These are phyloP conservation scores for Botrytis medusae DNA, from an alignment of 2,329 filamentous ascomycete genomes.

Conservation along the genomic window DNA sequence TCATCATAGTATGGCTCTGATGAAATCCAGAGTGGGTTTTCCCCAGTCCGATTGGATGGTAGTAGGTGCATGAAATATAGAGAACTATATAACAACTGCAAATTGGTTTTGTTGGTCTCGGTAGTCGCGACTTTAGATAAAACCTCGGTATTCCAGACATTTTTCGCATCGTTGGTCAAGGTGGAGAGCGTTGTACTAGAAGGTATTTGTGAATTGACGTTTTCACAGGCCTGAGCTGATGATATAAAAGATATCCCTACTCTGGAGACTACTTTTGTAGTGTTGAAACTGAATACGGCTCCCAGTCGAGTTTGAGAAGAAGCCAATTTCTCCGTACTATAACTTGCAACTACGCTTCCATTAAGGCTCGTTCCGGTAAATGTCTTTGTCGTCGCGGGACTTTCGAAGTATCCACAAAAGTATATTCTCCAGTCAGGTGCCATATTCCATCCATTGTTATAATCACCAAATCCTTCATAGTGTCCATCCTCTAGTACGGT, in stretches of 20 bases:
- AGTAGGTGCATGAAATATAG: constrained; percentile 51
- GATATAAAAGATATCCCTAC: constrained; percentile 54
- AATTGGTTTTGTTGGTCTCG: constrained; percentile 54
- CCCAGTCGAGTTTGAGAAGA: constrained; percentile 43
- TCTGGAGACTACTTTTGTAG: constrained; percentile 47
- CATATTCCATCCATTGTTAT: constrained; percentile 67
- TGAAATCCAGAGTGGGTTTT: constrained; percentile 65
- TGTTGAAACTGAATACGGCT: constrained; percentile 48
- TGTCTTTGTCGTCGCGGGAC: constrained; percentile 50
- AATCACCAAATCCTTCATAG: constrained; percentile 61
- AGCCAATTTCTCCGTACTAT: constrained; percentile 36
- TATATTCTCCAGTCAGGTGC: constrained; percentile 62
- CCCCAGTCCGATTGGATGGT: constrained; percentile 65
- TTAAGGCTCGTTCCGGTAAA: constrained; percentile 37
- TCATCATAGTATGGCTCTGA: constrained; percentile 69
- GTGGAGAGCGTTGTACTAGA: constrained; percentile 45
- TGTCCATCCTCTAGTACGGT: constrained; percentile 49
- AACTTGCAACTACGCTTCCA: constrained; percentile 26
- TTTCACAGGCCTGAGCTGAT: constrained; percentile 49
- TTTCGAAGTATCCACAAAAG: constrained; percentile 48
- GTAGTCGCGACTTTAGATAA: constrained; percentile 63
- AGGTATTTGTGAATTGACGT: constrained; percentile 47
- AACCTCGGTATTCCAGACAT: constrained; percentile 60
- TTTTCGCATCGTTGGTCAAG: constrained; percentile 47
- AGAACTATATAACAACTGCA: constrained; percentile 64